A percentile compares a stretch with the other conserved stretches of the same genome.
Conservation (phyloP, 106 monocot species). For the Phalaenopsis equestris region DNA sequence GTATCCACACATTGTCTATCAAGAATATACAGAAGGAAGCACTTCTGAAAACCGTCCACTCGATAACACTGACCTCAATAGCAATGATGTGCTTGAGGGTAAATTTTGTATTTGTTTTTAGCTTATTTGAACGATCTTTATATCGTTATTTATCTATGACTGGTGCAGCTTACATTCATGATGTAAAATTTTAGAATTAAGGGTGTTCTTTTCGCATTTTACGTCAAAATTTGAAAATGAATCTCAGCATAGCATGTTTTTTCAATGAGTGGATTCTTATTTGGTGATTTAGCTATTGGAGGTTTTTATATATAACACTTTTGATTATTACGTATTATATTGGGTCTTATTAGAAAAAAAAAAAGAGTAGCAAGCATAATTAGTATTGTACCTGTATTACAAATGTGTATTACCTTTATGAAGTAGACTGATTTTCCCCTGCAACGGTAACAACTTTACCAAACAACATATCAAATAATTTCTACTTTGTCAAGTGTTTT, state of each 20-base stretch:
- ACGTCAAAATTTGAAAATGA: neutral
- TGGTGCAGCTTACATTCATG: neutral
- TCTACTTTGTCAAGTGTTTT: too few relatives aligned
- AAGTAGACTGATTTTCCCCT: neutral
- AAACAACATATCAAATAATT: too few relatives aligned
- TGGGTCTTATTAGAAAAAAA: neutral
- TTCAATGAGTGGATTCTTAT: neutral
- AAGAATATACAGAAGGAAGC: conserved; percentile 51
- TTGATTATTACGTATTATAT: neutral
- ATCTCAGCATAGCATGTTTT: neutral
- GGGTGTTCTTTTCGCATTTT: neutral
- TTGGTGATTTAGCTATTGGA: neutral
- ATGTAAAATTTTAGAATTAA: neutral
- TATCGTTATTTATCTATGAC: neutral
- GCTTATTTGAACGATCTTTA: neutral
- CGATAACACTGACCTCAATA: conserved; percentile 8
- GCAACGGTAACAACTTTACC: neutral
- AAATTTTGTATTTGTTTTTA: conserved; percentile 8
- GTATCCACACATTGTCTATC: conserved; percentile 81
- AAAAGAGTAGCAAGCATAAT: neutral
- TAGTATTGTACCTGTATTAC: neutral
- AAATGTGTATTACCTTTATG: neutral
- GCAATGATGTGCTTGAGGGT: conserved; percentile 70
- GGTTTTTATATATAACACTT: neutral
- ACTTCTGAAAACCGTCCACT: conserved; percentile 9